Base-by-base conservation (phyloP, 768 basidiomycete genomes). In the Sporobolomyces roseus region DNA sequence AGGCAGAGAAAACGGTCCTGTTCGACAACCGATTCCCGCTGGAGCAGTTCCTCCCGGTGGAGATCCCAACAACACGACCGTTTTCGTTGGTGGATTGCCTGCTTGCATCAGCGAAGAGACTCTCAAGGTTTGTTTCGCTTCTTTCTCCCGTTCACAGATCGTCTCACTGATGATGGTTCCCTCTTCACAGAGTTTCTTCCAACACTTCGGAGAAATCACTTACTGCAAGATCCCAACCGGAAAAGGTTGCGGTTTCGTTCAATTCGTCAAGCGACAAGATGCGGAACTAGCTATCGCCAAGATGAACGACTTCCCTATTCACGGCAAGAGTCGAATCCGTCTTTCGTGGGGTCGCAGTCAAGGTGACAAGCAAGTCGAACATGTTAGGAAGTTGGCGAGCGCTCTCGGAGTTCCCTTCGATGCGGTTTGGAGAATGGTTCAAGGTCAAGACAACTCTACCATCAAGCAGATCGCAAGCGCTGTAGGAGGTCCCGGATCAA, bases 231-330 rank as follows among this genome's bases (percentile, higher is more conserved):
- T 96, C n/a, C 93, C 93, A 16, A 88, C 90, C 50, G 91, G 91
- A 58, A 94, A 94, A 76, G 90, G 93, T 72, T 96, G 93, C 74
- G 93, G 93, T 1, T 96, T 96, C 75, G 93, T 96, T 51, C 93
- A 96, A 79, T 96, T 91, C 75, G 89, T 94, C 32, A 84, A 87
- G 72, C 92, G 94, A 79, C 85, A 85, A 14, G 93, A 96, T 79
- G 93, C 93, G 16, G 91, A 93, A 78, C 83, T 85, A 43, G 75
- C 92, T 13, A 96, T 96, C 68, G 89, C 92, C 80, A 91, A 90
- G 80, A 93, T 94, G 92, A 92, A 94, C 81, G 92, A 91, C 30
- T 94, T 93, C 77, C 91, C 91, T 6, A 87, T 96, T 72, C 91
- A 90, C 38, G 93, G 93, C 21, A 91, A 91, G 49, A 62, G 62